Base-by-base conservation (phyloP, 148 eudicot species). In the Fallopia convolvulus region DNA sequence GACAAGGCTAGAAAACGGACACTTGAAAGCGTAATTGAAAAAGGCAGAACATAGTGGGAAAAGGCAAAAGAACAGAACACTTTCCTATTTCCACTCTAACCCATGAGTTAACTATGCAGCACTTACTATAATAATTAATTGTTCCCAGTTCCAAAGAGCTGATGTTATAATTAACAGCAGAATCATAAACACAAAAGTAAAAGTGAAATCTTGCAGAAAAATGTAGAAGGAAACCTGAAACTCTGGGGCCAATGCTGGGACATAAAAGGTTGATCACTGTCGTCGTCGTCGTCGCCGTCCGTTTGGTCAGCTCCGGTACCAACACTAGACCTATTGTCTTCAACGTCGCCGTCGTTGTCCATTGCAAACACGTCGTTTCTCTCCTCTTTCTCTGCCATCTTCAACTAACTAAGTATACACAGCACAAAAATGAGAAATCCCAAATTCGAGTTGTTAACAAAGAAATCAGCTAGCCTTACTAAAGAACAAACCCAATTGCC, bases 201-300 rank as follows among this genome's bases (percentile, higher is more conserved):
- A 26, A 26, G 30, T 26, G 30, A 30, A 30, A 3, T 21, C 21
- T 58, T 58, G 10, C 30, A 3, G 56, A 58, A 20, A 21, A 7
- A 21, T 5, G 17, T 0, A 63, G n/a, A 63, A 26, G 7, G 42
- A 36, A 15, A 73, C 75, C 75, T 73, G 36, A 73, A 73, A 46
- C 75, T 73, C 10, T 73, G 75, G 18, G 75, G 75, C 75, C 75
- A 73, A 48, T 73, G 30, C 33, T 73, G 75, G 33, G 75, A 73
- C 2, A 46, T 48, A 14, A 73, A 73, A 15, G 75, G 75, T n/a
- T 26, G 68, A 26, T 9, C 68, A 26, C 10, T 44, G 47, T 61
- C 17, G 7, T 46, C 75, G 36, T 46, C 50, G 33, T 73, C 75
- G 75, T 36, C 50, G 33, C 46, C 75, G 75, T 36, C 55, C 1